Evolutionary conservation across 305 asterid species (phyloP).

Genomic region (Plantago coronopus): DNA sequence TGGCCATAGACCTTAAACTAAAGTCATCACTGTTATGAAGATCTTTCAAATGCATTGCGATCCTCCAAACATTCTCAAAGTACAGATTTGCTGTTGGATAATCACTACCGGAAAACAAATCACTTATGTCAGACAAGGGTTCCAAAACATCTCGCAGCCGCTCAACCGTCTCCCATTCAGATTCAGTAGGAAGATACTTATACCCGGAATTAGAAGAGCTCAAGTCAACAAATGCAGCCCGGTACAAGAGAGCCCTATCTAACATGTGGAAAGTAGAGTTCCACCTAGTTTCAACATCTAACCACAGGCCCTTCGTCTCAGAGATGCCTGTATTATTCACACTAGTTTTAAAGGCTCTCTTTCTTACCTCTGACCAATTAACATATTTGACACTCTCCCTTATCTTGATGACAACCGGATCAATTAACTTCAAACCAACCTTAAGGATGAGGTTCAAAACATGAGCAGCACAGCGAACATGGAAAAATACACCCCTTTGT

Average conservation of each 20-base stretch:
- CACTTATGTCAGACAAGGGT: background rate
- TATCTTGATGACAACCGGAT: background rate
- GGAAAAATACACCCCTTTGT: background rate
- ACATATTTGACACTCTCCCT: background rate
- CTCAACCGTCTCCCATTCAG: background rate
- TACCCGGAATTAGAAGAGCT: background rate
- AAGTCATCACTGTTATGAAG: background rate
- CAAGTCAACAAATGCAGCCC: background rate
- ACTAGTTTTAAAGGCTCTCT: background rate
- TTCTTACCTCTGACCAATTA: background rate
- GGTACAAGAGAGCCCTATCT: background rate
- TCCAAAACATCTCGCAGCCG: background rate
- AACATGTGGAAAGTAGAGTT: background rate
- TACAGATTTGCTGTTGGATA: conserved; percentile 3
- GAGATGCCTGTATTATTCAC: background rate
- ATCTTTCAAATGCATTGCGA: background rate
- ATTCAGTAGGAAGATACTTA: background rate
- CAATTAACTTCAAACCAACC: background rate
- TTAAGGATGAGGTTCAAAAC: background rate
- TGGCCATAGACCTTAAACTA: background rate
- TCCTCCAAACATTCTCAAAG: background rate
- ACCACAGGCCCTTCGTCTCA: background rate
- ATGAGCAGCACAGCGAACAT: background rate
- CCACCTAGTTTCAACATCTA: background rate
- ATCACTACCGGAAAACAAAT: background rate